Evolutionary conservation across 331 rosid genomes (phyloP).

Genomic region (Phaseolus coccineus): DNA sequence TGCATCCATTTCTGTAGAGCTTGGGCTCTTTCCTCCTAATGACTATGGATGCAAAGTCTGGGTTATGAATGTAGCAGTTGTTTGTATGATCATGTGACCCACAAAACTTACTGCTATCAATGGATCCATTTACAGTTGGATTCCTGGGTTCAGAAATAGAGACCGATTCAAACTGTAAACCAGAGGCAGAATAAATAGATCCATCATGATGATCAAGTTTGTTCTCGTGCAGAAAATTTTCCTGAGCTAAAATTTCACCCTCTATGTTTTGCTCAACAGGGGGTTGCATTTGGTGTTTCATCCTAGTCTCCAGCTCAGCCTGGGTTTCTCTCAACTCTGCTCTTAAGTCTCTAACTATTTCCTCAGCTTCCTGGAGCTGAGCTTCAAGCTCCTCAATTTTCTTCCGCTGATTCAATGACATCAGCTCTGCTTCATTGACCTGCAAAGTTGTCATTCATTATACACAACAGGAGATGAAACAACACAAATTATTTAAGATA

Average conservation of each 20-base stretch:
- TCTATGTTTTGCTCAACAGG: slow-evolving; percentile 48
- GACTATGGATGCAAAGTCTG: slow-evolving; percentile 64
- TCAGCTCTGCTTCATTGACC: slow-evolving; percentile 56
- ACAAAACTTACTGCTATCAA: slow-evolving; percentile 43
- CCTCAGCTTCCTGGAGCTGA: slow-evolving; percentile 75
- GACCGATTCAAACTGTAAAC: slow-evolving; percentile 47
- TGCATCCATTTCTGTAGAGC: slow-evolving; percentile 67
- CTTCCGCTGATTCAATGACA: slow-evolving; percentile 54
- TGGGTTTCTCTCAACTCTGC: slow-evolving; percentile 66
- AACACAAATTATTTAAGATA: not conserved
- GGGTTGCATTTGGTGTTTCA: slow-evolving; percentile 45
- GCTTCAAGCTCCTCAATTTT: slow-evolving; percentile 72
- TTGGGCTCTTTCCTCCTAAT: slow-evolving; percentile 65
- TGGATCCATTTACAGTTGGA: slow-evolving; percentile 46
- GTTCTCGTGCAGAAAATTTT: slow-evolving; percentile 43
- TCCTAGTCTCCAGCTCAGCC: slow-evolving; percentile 55
- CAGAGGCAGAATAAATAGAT: slow-evolving; percentile 41
- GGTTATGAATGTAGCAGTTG: slow-evolving; percentile 57
- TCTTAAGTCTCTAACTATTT: slow-evolving; percentile 66
- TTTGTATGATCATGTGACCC: slow-evolving; percentile 48
- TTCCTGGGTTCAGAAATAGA: slow-evolving; percentile 37
- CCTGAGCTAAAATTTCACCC: slow-evolving; percentile 42
- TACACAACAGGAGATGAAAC: slow-evolving; percentile 23
- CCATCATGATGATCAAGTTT: slow-evolving; percentile 34
- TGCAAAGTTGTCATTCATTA: slow-evolving; percentile 44